Evolutionary conservation across 371 early-diverging fungal genomes (phyloP), one percentile per base, ranked within the genome.

Genomic region (Choanephora cucurbitarum): DNA sequence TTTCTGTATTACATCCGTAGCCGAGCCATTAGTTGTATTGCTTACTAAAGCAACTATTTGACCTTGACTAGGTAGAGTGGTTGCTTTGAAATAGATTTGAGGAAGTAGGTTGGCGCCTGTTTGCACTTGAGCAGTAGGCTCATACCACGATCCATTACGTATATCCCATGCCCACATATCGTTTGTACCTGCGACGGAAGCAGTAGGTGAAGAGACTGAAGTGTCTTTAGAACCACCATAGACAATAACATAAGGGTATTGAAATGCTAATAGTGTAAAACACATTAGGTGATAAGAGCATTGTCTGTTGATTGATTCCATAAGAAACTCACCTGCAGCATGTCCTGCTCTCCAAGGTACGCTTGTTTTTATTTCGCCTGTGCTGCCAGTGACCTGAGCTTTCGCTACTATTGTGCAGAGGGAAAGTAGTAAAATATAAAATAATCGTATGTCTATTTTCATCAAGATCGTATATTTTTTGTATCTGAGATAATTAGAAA

Each of bases 291-390:
- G n/a, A n/a, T n/a, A n/a, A n/a, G n/a, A n/a, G n/a, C n/a, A n/a
- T n/a, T n/a, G n/a, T n/a, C n/a, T n/a, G n/a, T n/a, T n/a, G n/a
- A n/a, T n/a, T n/a, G n/a, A n/a, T n/a, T n/a, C n/a, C n/a, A n/a
- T n/a, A n/a, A n/a, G n/a, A 28, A 17, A 4, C 21, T 34, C 64
- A 79, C 79, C 76, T 58, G 79, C 65, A 49, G 68, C 76, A 53
- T 79, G 79, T 31, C 74, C 79, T n/a, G 76, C 76, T 69, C 62
- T 61, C 79, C 79, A 79, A 17, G 71, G 71, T 13, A 73, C 70
- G 21, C 66, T 59, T 33, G 73, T 66, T 42, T 70, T 58, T 40
- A 64, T 56, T 19, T 52, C 11, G 7, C 77, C 74, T 23, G 73
- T 56, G 24, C 51, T 51, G 31, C 10, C 22, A 23, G 11, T 22